Base-by-base conservation (phyloP, 805 yeast genomes). In the Starmerella vaccinii region DNA sequence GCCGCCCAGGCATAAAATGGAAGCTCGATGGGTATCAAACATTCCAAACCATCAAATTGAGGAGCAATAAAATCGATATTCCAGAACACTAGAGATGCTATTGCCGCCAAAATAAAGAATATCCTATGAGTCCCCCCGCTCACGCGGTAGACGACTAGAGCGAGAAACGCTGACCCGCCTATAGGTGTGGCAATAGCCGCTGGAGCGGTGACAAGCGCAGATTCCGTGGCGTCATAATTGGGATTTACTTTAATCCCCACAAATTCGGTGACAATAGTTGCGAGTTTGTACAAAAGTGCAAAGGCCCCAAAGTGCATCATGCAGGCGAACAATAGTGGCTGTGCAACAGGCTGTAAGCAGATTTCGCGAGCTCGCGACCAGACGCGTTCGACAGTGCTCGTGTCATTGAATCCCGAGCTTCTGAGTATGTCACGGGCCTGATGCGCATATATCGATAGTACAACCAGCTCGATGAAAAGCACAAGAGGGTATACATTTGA, bases 341-440 rank as follows among this genome's bases (percentile, higher is more conserved):
- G 47, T 45, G 43, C 34, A 1, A 60, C 59, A 10, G 63, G 63
- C 57, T 60, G 63, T 50, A 48, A 59, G 16, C 63, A 49, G 50
- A 60, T 60, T 27, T 60, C 63, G 19, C 57, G 52, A 18, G 61
- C 56, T 27, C 63, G 63, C 37, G 59, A 54, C 63, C 63, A 60
- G 35, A 60, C 57, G n/a, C 63, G 61, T 33, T 59, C 58, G 13
- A 60, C 45, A 49, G 59, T 60, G 35, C 59, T 63, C 2, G 63
- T 61, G 47, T 60, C 63, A 24, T 54, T 57, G 39, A 60, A 48
- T 6, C 63, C 63, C 16, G 62, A 58, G 45, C 52, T 45, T 24
- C 35, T 30, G 3, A 60, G 57, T 1, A 63, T 60, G 49, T 59
- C 55, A 13, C 51, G 46, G 4, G 61, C 52, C 22, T 55, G 54